Evolutionary conservation across 805 yeast genomes (phyloP).

Genomic region (Ogataea naganishii): DNA sequence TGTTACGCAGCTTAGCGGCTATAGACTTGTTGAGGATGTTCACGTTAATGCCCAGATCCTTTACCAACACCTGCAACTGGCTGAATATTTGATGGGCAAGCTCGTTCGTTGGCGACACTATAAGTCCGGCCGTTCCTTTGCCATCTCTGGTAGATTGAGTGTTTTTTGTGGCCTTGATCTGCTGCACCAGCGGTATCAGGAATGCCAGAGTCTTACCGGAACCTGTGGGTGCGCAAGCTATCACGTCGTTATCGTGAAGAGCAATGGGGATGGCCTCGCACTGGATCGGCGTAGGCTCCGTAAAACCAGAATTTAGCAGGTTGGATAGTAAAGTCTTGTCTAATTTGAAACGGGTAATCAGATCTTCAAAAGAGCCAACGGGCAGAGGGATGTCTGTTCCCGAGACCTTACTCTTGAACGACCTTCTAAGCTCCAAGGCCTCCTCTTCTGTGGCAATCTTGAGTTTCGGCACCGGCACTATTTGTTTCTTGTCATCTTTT

Average conservation of each 20-base stretch:
- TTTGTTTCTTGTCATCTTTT: constrained; percentile 27
- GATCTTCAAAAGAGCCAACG: constrained; percentile 80
- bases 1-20: constrained; percentile 58
- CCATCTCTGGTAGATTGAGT: constrained; percentile 35
- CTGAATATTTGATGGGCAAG: constrained; percentile 78
- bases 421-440: constrained; percentile 52
- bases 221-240: constrained; percentile 97
- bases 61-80: constrained; percentile 51
- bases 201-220: constrained; percentile 95
- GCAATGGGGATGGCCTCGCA: constrained; percentile 79
- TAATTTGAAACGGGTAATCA: constrained; percentile 58
- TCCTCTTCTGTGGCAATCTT: constrained; percentile 46
- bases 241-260: constrained; percentile 60
- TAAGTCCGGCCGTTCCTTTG: constrained; percentile 59
- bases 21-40: constrained; percentile 66
- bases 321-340: constrained; percentile 52
- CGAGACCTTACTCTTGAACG: constrained; percentile 57
- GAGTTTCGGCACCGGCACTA: constrained; percentile 5
- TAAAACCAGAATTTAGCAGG: constrained; percentile 59
- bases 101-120: constrained; percentile 92
- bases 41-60: constrained; percentile 47
- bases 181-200: constrained; percentile 71
- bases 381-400: constrained; percentile 91
- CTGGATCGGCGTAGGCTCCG: constrained; percentile 89
- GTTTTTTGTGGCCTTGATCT: constrained; percentile 31